Base-by-base conservation (phyloP, 2,329 filamentous ascomycete species). In the Botrytis medusae region DNA sequence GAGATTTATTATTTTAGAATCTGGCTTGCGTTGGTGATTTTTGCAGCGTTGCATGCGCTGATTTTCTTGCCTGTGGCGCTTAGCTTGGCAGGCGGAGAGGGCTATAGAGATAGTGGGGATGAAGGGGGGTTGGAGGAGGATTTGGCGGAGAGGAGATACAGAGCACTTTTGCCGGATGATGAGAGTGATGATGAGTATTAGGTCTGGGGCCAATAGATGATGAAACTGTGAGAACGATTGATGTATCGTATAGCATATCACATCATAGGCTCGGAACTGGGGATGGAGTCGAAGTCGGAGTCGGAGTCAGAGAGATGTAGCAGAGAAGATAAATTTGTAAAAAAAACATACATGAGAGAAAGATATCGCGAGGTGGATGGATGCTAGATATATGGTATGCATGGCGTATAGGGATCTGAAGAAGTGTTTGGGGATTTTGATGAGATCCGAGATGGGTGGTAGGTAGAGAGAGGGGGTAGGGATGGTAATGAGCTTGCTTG, bases 1-100 rank as follows among this genome's bases (percentile, higher is more conserved):
- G 97, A 99, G 85, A 94, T 99, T 73, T 99, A 99, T 84, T 99
- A 99, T 83, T 99, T 99, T 87, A 89, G 96, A 61, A 93, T 99
- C 61, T 99, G 96, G 96, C 85, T 98, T 29, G 92, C 95, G 10
- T 88, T 99, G 72, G 95, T 99, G 18, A 82, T 97, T 16, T 95
- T 97, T 82, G 97, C 95, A 4, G 93, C 93, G 12, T 87, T 91
- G 16, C 96, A 99, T 82, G 94, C 96, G 0, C 86, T 99, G 65
- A 88, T 99, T 12, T 97, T 98, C 82, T 84, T 99, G 78, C 96
- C 96, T 0, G 96, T 98, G 1, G 92, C 93, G 2, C 86, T 99
- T 77, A 97, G 93, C 80, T 86, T 98, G 68, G 87, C 93, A 69
- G 96, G 96, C 29, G 96, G 96, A 1, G 89, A 91, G 77, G 95